Conservation (phyloP, 805 yeast species). For the Wickerhamomyces pijperi region DNA sequence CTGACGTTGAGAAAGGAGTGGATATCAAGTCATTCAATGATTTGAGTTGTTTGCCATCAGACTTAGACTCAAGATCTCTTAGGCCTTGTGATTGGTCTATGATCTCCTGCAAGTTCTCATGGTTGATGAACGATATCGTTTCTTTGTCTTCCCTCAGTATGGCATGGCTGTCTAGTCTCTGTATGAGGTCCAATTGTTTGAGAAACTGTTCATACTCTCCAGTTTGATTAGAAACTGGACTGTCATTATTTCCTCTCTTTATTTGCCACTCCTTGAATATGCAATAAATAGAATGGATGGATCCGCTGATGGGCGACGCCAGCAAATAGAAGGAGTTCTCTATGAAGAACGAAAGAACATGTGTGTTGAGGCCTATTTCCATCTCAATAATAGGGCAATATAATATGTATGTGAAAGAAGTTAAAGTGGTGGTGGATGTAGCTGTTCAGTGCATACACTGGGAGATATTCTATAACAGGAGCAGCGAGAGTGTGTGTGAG, state of each 20-base stretch:
- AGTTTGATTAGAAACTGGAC: too few species aligned
- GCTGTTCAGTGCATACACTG: too few species aligned
- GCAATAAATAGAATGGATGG: not conserved
- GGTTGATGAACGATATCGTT: not conserved
- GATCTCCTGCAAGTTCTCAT: slow-evolving; percentile 1
- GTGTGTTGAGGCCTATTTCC: not conserved
- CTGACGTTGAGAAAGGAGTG: slow-evolving; percentile 1
- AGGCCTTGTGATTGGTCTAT: too few species aligned
- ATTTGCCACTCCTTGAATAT: not conserved
- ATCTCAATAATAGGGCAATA: too few species aligned
- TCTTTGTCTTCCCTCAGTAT: not conserved
- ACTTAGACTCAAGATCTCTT: too few species aligned
- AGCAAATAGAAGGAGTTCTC: not conserved
- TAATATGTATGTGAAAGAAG: too few species aligned
- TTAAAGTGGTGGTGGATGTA: too few species aligned
- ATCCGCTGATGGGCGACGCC: not conserved
- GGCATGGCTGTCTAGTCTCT: not conserved
- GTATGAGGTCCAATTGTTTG: not conserved
- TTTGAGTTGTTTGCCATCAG: too few species aligned
- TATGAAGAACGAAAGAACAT: not conserved
- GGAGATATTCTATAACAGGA: too few species aligned
- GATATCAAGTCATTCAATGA: slow-evolving; percentile 1
- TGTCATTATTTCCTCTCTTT: not conserved
- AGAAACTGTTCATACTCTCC: not conserved
- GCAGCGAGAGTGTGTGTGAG: too few species aligned